Conservation (phyloP, 495 filamentous ascomycete genomes). For the Bacidia gigantensis region DNA sequence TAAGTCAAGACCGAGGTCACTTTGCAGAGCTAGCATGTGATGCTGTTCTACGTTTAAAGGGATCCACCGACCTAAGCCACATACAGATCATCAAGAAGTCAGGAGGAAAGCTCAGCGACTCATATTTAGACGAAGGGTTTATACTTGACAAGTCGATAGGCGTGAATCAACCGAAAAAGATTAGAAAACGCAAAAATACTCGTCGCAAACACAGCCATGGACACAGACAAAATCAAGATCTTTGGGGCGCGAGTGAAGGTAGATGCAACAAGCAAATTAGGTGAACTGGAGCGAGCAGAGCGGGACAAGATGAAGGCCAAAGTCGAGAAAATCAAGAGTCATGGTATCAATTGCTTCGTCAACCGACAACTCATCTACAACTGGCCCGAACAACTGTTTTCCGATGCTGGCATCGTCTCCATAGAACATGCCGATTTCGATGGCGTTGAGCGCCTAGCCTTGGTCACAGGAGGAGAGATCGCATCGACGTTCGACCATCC, state of each 20-base stretch:
- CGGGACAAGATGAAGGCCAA: slow-evolving; percentile 98
- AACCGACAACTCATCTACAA: slow-evolving; percentile 99
- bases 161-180: slow-evolving; percentile 93
- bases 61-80: slow-evolving; percentile 87
- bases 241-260: slow-evolving; percentile 95
- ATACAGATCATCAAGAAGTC: slow-evolving; percentile 99
- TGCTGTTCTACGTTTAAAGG: slow-evolving; percentile 78
- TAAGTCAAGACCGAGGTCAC: slow-evolving; percentile 84
- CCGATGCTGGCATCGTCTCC: slow-evolving; percentile 92
- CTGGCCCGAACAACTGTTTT: slow-evolving; percentile 98
- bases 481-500: slow-evolving; percentile 96
- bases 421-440: slow-evolving; percentile 99
- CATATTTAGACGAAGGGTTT: slow-evolving; percentile 94
- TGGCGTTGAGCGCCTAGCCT: slow-evolving; percentile 84
- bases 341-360: slow-evolving; percentile 99
- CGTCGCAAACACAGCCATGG: slow-evolving; percentile 96
- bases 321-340: slow-evolving; percentile 96
- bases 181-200: slow-evolving; percentile 97
- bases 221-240: slow-evolving; percentile 99
- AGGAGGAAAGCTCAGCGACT: slow-evolving; percentile 90
- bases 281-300: slow-evolving; percentile 94
- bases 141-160: slow-evolving; percentile 98
- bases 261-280: slow-evolving; percentile 85
- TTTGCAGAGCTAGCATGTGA: slow-evolving; percentile 87
- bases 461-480: slow-evolving; percentile 95